Conservation (phyloP, 2,329 filamentous ascomycete species). For the Exophiala calicioides region DNA sequence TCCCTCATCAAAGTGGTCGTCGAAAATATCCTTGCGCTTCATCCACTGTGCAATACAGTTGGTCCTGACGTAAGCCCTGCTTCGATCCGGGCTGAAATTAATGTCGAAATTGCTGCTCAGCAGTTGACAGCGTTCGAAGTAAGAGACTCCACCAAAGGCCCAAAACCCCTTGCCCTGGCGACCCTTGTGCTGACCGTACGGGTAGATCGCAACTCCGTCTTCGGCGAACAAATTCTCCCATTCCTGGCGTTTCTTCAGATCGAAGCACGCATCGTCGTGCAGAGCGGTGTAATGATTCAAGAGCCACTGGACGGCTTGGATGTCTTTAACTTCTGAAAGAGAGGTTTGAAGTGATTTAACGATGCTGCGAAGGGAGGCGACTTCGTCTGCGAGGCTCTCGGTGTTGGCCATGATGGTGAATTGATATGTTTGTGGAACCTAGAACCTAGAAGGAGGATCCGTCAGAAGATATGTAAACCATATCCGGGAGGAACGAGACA, state of each 20-base stretch:
- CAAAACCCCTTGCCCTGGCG: constrained; percentile 12
- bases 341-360: constrained; percentile 10
- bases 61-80: constrained; percentile 11
- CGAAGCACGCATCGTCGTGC: constrained; percentile 17
- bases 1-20: constrained; percentile 21
- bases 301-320: constrained; percentile 17
- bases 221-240: constrained; percentile 18
- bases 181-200: constrained; percentile 14
- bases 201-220: constrained; percentile 15
- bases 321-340: constrained; percentile 10
- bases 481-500: too few relatives aligned
- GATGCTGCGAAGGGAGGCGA: constrained; percentile 6
- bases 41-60: constrained; percentile 23
- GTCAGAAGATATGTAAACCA: too few relatives aligned
- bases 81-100: constrained; percentile 4
- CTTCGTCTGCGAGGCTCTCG: constrained; percentile 1
- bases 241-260: constrained; percentile 12
- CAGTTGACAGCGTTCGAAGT: constrained; percentile 15
- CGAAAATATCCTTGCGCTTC: constrained; percentile 9
- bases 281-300: constrained; percentile 21
- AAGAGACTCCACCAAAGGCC: constrained; percentile 12
- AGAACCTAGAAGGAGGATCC: too few relatives aligned
- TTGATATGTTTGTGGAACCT: background rate
- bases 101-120: constrained; percentile 20
- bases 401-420: background rate